phyloP scores from a whole-genome alignment of 305 asterid species.

The Fraxinus paxiana region DNA sequence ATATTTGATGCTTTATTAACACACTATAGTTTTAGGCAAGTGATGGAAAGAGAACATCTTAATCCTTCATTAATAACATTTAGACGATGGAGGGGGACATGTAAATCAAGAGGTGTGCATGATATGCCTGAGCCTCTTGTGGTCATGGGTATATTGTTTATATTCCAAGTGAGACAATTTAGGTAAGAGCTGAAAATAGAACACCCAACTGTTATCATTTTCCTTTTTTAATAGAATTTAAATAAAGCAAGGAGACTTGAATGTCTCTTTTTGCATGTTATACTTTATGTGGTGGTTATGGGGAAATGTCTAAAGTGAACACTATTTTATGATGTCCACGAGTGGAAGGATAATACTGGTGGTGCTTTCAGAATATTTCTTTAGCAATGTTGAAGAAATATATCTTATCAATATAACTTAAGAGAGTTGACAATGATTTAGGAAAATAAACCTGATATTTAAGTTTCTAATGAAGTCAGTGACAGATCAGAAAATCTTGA shows the following conservation, averaged over 20 bases:
- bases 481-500: not conserved
- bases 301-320: not conserved
- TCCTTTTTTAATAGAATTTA: not conserved
- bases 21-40: not conserved
- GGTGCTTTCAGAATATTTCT: not conserved
- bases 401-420: not conserved
- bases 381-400: not conserved
- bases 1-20: not conserved
- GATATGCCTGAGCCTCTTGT: not conserved
- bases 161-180: not conserved
- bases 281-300: not conserved
- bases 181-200: not conserved
- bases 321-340: not conserved
- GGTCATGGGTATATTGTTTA: not conserved
- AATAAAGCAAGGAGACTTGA: not conserved
- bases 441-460: not conserved
- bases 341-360: not conserved
- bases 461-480: not conserved
- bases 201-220: not conserved
- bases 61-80: not conserved
- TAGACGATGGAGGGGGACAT: not conserved
- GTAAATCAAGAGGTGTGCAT: not conserved
- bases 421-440: not conserved
- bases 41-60: not conserved
- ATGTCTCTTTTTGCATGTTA: not conserved